A percentile compares a stretch with the other conserved stretches of the same genome.
phyloP scores from a whole-genome alignment of 805 yeast species.

The Candida loeiensis region DNA sequence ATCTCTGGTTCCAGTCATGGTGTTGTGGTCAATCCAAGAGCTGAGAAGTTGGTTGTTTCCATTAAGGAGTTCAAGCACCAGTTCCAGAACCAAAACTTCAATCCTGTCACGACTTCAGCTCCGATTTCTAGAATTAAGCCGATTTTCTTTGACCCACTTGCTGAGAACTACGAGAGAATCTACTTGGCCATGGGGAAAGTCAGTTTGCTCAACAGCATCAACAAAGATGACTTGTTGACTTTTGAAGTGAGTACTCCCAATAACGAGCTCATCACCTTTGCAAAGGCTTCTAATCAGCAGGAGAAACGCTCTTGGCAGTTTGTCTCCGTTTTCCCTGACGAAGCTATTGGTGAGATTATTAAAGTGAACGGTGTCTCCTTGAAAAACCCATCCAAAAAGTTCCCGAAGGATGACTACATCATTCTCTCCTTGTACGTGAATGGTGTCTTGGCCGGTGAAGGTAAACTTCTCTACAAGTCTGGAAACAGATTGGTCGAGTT shows the following conservation, averaged over 20 bases:
- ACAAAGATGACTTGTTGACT: conserved; percentile 45
- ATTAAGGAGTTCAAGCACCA: conserved; percentile 68
- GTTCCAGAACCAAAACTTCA: conserved; percentile 18
- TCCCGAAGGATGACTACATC: conserved; percentile 50
- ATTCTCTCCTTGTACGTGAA: conserved; percentile 57
- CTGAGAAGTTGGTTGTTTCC: conserved; percentile 64
- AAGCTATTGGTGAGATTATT: conserved; percentile 67
- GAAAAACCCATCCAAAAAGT: conserved; percentile 31
- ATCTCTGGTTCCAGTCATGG: conserved; percentile 72
- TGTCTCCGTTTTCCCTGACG: conserved; percentile 67
- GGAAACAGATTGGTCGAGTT: conserved; percentile 48
- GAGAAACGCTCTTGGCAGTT: conserved; percentile 60
- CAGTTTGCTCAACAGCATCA: conserved; percentile 24
- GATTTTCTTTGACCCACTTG: conserved; percentile 60
- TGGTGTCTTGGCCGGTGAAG: conserved; percentile 59
- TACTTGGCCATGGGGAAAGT: conserved; percentile 58
- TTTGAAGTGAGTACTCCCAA: conserved; percentile 53
- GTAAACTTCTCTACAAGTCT: conserved; percentile 49
- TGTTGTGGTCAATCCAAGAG: conserved; percentile 77
- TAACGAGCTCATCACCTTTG: conserved; percentile 48
- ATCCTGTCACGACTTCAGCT: conserved; percentile 33
- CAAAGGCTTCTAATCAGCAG: conserved; percentile 64
- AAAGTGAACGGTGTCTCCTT: conserved; percentile 56
- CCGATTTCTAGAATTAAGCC: conserved; percentile 67
- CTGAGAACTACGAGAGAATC: conserved; percentile 55